Percentiles rank a stretch among this genome's conserved stretches.
Evolutionary conservation across 1,284 basidiomycete genomes (phyloP).

Genomic region (Ustilago crameri): DNA sequence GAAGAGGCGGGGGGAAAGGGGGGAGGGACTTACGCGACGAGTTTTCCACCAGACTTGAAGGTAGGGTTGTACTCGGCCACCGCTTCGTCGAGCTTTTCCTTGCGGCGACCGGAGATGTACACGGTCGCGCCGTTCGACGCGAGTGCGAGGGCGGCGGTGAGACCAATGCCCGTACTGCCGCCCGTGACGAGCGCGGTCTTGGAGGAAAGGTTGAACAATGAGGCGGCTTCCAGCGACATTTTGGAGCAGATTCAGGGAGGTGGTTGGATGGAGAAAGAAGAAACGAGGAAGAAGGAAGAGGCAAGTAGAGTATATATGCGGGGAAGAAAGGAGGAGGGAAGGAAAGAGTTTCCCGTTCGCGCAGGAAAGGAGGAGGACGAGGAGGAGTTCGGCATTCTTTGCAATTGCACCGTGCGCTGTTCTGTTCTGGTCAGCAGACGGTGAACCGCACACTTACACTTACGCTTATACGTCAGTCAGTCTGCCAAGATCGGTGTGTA

Average conservation of each 20-base stretch:
- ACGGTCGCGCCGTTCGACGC: constrained; percentile 62
- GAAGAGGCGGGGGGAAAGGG: not conserved
- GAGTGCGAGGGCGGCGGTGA: constrained; percentile 55
- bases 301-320: too few relatives aligned
- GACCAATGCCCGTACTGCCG: constrained; percentile 60
- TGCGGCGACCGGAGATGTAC: constrained; percentile 57
- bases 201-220: constrained; percentile 46
- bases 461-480: too few relatives aligned
- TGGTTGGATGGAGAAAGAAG: not conserved
- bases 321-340: too few relatives aligned
- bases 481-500: constrained; percentile 3
- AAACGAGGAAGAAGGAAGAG: not conserved
- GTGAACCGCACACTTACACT: too few relatives aligned
- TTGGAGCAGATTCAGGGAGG: not conserved
- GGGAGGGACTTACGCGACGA: constrained; percentile 27
- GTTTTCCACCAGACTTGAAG: constrained; percentile 8
- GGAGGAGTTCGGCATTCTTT: too few relatives aligned
- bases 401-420: too few relatives aligned
- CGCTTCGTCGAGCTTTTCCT: constrained; percentile 44
- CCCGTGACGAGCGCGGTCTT: constrained; percentile 61
- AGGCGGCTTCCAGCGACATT: constrained; percentile 21
- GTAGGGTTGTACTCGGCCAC: constrained; percentile 9
- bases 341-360: not conserved
- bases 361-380: not conserved
- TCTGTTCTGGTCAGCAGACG: too few relatives aligned